These are phyloP conservation scores for Escallonia herrerae DNA, from an alignment of 129 eudicot genomes.

Conservation along the genomic window DNA sequence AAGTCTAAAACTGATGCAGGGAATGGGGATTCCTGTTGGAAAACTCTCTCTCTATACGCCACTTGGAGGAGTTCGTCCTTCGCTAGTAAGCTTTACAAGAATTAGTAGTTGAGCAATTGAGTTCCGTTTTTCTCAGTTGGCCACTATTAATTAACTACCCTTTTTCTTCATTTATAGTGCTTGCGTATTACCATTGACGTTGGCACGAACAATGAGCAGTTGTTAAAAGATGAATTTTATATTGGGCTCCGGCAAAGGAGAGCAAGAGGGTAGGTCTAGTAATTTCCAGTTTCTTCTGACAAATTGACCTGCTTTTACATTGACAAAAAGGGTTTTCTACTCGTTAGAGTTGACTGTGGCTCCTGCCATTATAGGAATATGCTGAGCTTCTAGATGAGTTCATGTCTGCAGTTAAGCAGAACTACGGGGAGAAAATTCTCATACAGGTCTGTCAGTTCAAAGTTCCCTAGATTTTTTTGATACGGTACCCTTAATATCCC, in stretches of 20 bases:
- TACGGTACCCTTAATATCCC: too few relatives aligned
- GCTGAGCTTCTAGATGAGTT: constrained; percentile 73
- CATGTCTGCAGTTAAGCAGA: constrained; percentile 79
- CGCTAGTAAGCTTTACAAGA: constrained; percentile 54
- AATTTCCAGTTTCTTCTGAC: background rate
- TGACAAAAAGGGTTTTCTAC: background rate
- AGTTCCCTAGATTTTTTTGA: background rate
- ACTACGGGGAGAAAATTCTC: constrained; percentile 77
- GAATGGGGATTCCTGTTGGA: constrained; percentile 97
- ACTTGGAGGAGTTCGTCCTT: constrained; percentile 93
- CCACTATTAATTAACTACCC: too few relatives aligned
- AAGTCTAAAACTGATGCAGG: constrained; percentile 31
- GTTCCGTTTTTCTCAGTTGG: too few relatives aligned
- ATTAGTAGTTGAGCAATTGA: too few relatives aligned
- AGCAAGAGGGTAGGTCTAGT: constrained; percentile 59
- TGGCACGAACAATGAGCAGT: constrained; percentile 72
- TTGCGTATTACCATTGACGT: constrained; percentile 84
- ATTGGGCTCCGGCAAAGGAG: constrained; percentile 81
- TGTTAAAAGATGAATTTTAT: constrained; percentile 73
- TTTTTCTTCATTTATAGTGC: constrained; percentile 38
- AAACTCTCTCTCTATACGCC: constrained; percentile 87
- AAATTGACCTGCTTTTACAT: background rate
- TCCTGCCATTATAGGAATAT: constrained; percentile 44
- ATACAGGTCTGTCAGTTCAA: constrained; percentile 40
- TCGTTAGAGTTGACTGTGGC: constrained; percentile 1